A percentile compares a stretch with the other conserved stretches of the same genome.
Conservation (phyloP, 176 grass and related monocot genomes). For the Canna indica region DNA sequence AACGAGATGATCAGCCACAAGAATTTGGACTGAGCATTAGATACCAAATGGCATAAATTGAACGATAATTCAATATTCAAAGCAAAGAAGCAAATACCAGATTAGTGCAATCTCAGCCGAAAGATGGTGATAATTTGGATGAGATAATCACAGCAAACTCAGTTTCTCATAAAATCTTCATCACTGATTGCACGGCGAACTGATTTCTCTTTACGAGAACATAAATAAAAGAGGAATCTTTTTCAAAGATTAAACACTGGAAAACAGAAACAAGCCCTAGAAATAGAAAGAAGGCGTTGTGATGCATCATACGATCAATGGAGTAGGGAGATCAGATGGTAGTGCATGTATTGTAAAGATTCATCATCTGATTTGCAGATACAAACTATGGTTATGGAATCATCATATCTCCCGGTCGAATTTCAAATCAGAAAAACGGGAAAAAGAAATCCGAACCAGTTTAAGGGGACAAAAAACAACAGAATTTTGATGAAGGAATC, state of each 20-base stretch:
- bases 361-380: conserved; percentile 14
- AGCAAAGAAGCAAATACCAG: neutral
- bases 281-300: neutral
- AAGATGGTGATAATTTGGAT: neutral
- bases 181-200: neutral
- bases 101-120: neutral
- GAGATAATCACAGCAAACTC: neutral
- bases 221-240: neutral
- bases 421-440: neutral
- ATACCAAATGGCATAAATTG: neutral
- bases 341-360: conserved; percentile 10
- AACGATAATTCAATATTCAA: neutral
- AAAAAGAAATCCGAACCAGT: neutral
- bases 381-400: neutral
- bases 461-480: neutral
- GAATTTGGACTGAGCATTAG: neutral
- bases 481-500: neutral
- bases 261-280: neutral
- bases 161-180: neutral
- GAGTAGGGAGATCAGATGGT: conserved; percentile 16
- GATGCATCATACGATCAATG: neutral
- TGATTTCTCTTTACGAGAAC: neutral
- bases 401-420: conserved; percentile 9
- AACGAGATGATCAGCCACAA: neutral
- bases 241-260: neutral